A percentile compares a stretch with the other conserved stretches of the same genome.
Conservation (phyloP, 345 rosid species). For the Aquilaria yunnanensis region DNA sequence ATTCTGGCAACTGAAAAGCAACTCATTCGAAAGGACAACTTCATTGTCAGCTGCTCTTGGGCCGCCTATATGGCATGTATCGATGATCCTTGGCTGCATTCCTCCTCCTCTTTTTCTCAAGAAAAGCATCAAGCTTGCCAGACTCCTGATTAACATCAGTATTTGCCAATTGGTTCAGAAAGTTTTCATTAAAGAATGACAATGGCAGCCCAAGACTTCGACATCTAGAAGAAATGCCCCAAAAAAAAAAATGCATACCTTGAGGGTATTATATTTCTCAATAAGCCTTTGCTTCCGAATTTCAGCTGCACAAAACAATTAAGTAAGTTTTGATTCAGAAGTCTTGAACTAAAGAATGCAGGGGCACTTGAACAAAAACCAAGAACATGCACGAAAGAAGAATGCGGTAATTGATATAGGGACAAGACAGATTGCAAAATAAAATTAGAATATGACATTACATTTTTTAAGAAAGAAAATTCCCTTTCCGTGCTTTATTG, state of each 20-base stretch:
- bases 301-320: constrained; percentile 58
- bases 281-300: constrained; percentile 61
- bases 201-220: too few relatives aligned
- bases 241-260: constrained; percentile 32
- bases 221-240: not conserved
- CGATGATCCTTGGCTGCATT: constrained; percentile 90
- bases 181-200: not conserved
- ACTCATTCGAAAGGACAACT: constrained; percentile 1
- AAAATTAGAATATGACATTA: constrained; percentile 10
- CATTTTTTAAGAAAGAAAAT: constrained; percentile 90
- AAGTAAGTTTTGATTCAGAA: constrained; percentile 12
- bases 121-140: constrained; percentile 71
- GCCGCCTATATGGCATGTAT: constrained; percentile 76
- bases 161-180: constrained; percentile 12
- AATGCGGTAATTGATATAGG: too few relatives aligned
- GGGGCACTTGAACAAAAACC: too few relatives aligned
- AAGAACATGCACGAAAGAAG: not conserved
- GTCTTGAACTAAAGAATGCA: too few relatives aligned
- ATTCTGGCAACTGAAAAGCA: too few relatives aligned
- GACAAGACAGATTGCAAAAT: not conserved
- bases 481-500: constrained; percentile 71
- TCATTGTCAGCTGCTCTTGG: constrained; percentile 23
- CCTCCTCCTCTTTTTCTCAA: constrained; percentile 81
- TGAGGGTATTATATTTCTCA: constrained; percentile 68
- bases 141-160: constrained; percentile 42